phyloP scores from a whole-genome alignment of 2,329 filamentous ascomycete genomes.

The Neofusicoccum cordaticola region DNA sequence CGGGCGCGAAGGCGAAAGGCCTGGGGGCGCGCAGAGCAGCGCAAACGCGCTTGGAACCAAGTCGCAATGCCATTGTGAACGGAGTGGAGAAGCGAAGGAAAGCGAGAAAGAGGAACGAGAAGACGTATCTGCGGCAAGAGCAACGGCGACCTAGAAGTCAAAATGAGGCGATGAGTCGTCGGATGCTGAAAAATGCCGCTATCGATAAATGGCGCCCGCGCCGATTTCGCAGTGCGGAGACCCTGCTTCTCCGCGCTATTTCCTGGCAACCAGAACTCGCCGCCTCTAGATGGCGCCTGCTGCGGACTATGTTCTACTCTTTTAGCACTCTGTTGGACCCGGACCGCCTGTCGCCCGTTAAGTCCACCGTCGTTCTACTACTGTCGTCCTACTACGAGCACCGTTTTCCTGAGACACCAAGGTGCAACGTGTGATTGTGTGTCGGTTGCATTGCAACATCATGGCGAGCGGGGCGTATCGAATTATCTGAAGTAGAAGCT shows the following conservation, averaged over 20 bases:
- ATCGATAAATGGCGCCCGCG: constrained; percentile 5
- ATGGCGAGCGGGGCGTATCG: too few relatives aligned
- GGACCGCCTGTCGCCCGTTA: too few relatives aligned
- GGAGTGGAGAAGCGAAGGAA: neutral
- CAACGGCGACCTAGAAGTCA: neutral
- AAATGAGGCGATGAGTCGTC: neutral
- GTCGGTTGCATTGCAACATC: too few relatives aligned
- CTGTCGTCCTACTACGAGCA: too few relatives aligned
- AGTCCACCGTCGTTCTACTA: too few relatives aligned
- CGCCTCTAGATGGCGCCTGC: neutral
- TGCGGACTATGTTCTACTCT: neutral
- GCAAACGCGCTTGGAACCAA: constrained; percentile 18
- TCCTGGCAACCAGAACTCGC: neutral
- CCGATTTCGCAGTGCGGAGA: neutral
- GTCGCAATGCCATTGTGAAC: constrained; percentile 14
- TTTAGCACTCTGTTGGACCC: too few relatives aligned
- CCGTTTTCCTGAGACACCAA: too few relatives aligned
- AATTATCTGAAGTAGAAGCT: too few relatives aligned
- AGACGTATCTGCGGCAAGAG: neutral
- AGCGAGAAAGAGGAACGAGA: neutral
- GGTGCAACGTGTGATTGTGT: too few relatives aligned
- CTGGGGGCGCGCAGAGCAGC: constrained; percentile 21
- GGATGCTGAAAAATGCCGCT: constrained; percentile 4
- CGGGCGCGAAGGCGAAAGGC: neutral
- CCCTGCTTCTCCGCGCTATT: neutral